Evolutionary conservation across 2,329 filamentous ascomycete species (phyloP).

Genomic region (Colletotrichum melonis): DNA sequence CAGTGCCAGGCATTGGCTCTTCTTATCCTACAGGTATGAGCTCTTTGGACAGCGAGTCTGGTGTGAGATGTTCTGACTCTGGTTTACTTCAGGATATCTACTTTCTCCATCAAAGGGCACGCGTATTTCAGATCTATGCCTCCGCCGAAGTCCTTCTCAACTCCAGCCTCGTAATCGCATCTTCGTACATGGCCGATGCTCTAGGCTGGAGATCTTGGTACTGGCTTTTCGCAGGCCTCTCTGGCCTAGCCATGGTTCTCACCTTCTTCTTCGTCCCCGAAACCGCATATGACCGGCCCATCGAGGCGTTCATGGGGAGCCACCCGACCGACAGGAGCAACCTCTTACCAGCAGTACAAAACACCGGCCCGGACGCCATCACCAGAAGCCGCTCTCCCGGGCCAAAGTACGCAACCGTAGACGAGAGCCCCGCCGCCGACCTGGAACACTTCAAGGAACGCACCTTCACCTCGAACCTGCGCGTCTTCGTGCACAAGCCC

Average conservation of each 20-base stretch:
- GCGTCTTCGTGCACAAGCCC: constrained; percentile 16
- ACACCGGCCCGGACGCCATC: neutral
- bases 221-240: constrained; percentile 27
- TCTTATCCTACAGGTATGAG: constrained; percentile 15
- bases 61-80: neutral
- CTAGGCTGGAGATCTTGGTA: constrained; percentile 26
- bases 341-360: neutral
- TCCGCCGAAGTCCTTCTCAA: constrained; percentile 25
- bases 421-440: neutral
- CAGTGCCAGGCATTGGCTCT: constrained; percentile 26
- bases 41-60: neutral
- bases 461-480: constrained; percentile 17
- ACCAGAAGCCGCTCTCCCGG: neutral
- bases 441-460: neutral
- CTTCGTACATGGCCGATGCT: constrained; percentile 23
- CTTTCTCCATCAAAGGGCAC: constrained; percentile 28
- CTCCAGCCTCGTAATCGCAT: constrained; percentile 17
- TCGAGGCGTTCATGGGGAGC: constrained; percentile 22
- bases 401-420: neutral
- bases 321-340: constrained; percentile 12
- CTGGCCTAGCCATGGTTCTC: constrained; percentile 15
- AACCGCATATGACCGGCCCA: constrained; percentile 25
- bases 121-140: constrained; percentile 23
- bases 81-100: constrained; percentile 13
- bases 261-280: constrained; percentile 31